Conservation (phyloP, 1,284 basidiomycete species). For the Boletus mariae region DNA sequence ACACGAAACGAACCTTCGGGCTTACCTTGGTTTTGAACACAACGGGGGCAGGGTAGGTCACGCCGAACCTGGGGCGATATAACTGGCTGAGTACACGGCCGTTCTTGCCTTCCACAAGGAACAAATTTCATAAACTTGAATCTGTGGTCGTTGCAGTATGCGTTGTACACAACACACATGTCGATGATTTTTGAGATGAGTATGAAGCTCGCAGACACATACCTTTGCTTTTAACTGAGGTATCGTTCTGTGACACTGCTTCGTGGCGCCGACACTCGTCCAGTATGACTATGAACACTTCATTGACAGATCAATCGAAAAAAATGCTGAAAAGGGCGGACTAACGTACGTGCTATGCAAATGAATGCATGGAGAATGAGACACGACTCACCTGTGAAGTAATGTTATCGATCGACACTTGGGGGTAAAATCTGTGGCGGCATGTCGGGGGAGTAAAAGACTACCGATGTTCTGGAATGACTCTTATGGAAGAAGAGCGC, state of each 20-base stretch:
- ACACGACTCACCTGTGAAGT: no score
- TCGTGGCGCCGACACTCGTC: no score
- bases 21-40: slow-evolving; percentile 6
- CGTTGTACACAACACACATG: slow-evolving; percentile 17
- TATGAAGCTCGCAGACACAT: slow-evolving; percentile 13
- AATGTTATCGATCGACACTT: no score
- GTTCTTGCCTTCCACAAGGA: slow-evolving; percentile 1
- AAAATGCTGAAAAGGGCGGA: no score
- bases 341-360: no score
- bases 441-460: no score
- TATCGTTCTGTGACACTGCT: slow-evolving; percentile 4
- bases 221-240: slow-evolving; percentile 20
- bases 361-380: no score
- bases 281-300: no score
- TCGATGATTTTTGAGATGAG: slow-evolving; percentile 3
- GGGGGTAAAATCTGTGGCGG: no score
- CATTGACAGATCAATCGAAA: no score
- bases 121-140: slow-evolving; percentile 4
- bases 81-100: not conserved
- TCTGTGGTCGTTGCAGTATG: slow-evolving; percentile 9
- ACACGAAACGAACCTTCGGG: not conserved
- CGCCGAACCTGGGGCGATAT: not conserved
- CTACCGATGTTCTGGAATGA: no score
- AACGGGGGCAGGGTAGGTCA: slow-evolving; percentile 13
- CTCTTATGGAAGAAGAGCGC: no score